A percentile compares a stretch with the other conserved stretches of the same genome.
Conservation (phyloP, 2,329 filamentous ascomycete species). For the Pestalotiopsis sp. region DNA sequence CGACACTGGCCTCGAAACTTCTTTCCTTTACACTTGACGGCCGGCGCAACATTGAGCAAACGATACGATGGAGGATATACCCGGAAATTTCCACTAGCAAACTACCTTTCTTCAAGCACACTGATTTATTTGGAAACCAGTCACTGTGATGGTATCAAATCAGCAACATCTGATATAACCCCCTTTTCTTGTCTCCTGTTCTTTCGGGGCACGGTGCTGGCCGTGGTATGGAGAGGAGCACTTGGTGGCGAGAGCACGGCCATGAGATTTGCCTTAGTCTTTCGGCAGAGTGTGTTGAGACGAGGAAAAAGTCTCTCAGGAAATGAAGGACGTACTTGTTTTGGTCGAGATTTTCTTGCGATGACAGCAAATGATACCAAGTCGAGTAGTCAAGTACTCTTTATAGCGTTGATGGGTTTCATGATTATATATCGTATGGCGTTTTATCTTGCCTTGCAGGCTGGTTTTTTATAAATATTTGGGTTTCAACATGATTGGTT, state of each 20-base stretch:
- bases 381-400: constrained; percentile 6
- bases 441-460: not conserved
- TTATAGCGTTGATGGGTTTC: constrained; percentile 3
- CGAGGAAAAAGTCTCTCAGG: not conserved
- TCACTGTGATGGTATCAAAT: no score
- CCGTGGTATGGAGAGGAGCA: not conserved
- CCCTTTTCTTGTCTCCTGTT: not conserved
- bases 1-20: not conserved
- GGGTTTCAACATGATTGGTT: no score
- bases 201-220: no score
- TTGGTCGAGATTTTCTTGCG: constrained; percentile 1
- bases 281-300: no score
- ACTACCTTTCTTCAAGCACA: not conserved
- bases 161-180: no score
- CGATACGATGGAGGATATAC: not conserved
- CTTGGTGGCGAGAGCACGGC: not conserved
- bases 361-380: constrained; percentile 8
- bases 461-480: not conserved
- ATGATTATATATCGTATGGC: not conserved
- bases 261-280: no score
- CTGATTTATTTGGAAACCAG: not conserved
- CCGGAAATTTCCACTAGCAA: not conserved
- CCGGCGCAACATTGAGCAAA: not conserved
- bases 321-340: not conserved
- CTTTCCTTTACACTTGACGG: not conserved